Evolutionary conservation across 306 rosid genomes (phyloP), one percentile per base, ranked within the genome.

Genomic region (Betula pendula): DNA sequence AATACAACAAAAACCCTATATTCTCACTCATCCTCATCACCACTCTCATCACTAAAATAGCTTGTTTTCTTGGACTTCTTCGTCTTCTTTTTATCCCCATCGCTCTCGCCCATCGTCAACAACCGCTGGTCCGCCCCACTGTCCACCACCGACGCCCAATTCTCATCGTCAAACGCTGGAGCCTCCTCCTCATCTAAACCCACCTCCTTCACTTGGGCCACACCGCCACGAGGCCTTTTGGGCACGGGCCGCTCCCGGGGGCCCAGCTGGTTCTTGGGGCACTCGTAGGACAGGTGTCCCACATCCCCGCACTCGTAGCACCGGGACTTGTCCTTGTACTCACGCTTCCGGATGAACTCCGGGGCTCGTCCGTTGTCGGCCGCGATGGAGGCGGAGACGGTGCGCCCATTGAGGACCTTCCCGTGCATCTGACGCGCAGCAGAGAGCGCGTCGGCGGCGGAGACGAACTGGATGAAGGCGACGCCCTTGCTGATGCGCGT

Each of bases 121-220:
- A 87, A 22, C 81, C 90, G 80, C 72, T 82, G 62, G 27, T 71
- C 86, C 0, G 88, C 96, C 25, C 81, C 90, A 50, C 79, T 83
- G 67, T 94, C 98, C 77, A 90, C 96, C 53, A 85, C 87, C 12
- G 97, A 92, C 29, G 98, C 98, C 98, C 96, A 94, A 63, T 90
- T 90, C 40, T 92, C 96, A 35, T 86, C 92, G 81, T 90, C 97
- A 49, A 94, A 94, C 76, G 76, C 78, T 10, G 67, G 78, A 0
- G 71, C 74, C 0, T 52, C 77, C 0, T 72, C 67, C 11, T 45
- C 49, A 45, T 45, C 49, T 3, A 60, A 70, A 59, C 60, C 87
- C 88, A 5, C 78, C 53, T 69, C 84, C 38, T 60, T 65, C 49
- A 9, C 49, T 13, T 9, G 88, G 80, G 96, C 91, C 12, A 96